phyloP scores from a whole-genome alignment of 2,329 filamentous ascomycete species.

The Exserohilum turcica region DNA sequence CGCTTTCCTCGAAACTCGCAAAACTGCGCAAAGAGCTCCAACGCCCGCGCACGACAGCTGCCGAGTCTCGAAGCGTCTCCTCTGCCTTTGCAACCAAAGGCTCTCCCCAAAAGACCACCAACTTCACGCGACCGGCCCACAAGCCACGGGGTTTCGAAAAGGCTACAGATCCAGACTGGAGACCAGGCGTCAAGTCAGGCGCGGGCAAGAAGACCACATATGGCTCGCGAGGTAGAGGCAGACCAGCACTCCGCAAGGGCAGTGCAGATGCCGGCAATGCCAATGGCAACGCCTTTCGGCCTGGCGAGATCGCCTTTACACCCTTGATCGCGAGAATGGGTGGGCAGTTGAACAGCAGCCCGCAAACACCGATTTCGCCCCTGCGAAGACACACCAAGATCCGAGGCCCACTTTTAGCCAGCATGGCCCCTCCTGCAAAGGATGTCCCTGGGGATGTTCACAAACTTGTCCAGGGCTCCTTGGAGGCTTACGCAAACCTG shows the following conservation, averaged over 20 bases:
- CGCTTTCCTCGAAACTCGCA: slow-evolving; percentile 49
- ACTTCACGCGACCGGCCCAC: slow-evolving; percentile 32
- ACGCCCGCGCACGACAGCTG: slow-evolving; percentile 21
- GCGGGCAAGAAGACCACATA: slow-evolving; percentile 43
- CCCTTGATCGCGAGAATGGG: slow-evolving; percentile 42
- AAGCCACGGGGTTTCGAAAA: slow-evolving; percentile 44
- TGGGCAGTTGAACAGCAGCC: slow-evolving; percentile 36
- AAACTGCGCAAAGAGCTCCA: slow-evolving; percentile 46
- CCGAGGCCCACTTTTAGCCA: slow-evolving; percentile 31
- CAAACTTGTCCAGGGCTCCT: slow-evolving; percentile 39
- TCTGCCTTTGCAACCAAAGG: slow-evolving; percentile 32
- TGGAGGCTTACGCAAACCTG: slow-evolving; percentile 44
- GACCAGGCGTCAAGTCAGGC: slow-evolving; percentile 31
- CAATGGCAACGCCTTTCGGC: slow-evolving; percentile 19
- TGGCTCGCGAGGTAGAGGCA: slow-evolving; percentile 34
- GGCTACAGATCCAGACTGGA: slow-evolving; percentile 45
- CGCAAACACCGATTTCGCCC: slow-evolving; percentile 36
- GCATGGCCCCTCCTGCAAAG: slow-evolving; percentile 27
- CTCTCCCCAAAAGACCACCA: slow-evolving; percentile 33
- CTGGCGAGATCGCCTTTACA: slow-evolving; percentile 45
- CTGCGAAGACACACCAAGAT: slow-evolving; percentile 27
- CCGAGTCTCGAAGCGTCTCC: slow-evolving; percentile 29
- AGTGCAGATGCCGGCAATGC: neutral
- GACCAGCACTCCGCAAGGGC: slow-evolving; percentile 8
- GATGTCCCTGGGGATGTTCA: slow-evolving; percentile 32